These are phyloP conservation scores for Colletotrichum gigasporum DNA, from an alignment of 2,329 filamentous ascomycete species.

Conservation along the genomic window DNA sequence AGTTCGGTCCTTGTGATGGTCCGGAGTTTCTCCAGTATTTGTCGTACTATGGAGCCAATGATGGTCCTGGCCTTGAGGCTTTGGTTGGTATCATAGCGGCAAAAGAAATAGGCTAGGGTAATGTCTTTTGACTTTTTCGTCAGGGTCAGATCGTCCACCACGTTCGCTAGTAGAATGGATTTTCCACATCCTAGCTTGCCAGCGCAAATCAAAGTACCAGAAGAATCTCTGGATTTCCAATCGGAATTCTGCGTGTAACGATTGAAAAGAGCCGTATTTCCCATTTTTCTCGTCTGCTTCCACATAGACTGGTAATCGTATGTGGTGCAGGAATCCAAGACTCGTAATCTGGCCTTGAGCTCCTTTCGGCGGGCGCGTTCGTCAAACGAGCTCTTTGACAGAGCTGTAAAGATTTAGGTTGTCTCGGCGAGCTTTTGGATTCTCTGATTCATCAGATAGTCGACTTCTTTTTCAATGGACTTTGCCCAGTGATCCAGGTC, in stretches of 20 bases:
- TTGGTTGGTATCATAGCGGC: slow-evolving; percentile 39
- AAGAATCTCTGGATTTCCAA: slow-evolving; percentile 27
- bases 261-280: slow-evolving; percentile 42
- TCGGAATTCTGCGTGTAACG: slow-evolving; percentile 27
- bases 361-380: slow-evolving; percentile 35
- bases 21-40: slow-evolving; percentile 40
- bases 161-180: slow-evolving; percentile 54
- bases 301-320: slow-evolving; percentile 50
- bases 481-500: slow-evolving; percentile 46
- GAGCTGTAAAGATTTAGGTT: no score
- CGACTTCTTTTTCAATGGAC: slow-evolving; percentile 44
- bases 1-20: background rate
- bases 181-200: slow-evolving; percentile 56
- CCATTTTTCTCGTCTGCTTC: slow-evolving; percentile 52
- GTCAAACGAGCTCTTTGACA: no score
- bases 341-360: slow-evolving; percentile 31
- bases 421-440: slow-evolving; percentile 40
- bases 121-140: background rate
- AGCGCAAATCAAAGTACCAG: slow-evolving; percentile 42
- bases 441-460: slow-evolving; percentile 37
- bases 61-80: slow-evolving; percentile 40
- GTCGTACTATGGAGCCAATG: slow-evolving; percentile 44
- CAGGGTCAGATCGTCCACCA: slow-evolving; percentile 48
- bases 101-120: slow-evolving; percentile 45
- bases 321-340: slow-evolving; percentile 50